A percentile compares a stretch with the other conserved stretches of the same genome.
These are phyloP conservation scores for Akanthomyces lecanii DNA, from an alignment of 2,329 filamentous ascomycete species.

Conservation along the genomic window DNA sequence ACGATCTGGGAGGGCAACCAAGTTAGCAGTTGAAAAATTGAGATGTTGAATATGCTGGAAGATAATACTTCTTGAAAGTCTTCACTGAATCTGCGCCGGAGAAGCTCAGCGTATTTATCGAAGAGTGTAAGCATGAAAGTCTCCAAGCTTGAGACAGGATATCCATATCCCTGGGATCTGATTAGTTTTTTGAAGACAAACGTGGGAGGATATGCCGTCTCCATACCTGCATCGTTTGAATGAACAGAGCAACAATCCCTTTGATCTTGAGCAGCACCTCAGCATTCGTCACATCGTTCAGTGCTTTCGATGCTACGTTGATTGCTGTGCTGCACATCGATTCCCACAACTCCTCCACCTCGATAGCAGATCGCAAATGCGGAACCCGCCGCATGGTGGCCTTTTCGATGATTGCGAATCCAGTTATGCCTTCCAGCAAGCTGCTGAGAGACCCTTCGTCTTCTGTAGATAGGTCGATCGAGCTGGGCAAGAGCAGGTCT, in stretches of 20 bases:
- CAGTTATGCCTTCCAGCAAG: constrained; percentile 86
- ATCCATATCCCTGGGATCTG: constrained; percentile 81
- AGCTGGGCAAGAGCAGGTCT: constrained; percentile 75
- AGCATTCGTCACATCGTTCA: constrained; percentile 78
- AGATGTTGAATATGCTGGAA: background rate
- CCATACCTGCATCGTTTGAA: constrained; percentile 92
- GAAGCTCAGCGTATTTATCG: constrained; percentile 85
- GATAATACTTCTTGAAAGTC: constrained; percentile 82
- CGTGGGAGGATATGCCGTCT: constrained; percentile 67
- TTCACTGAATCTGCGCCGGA: constrained; percentile 88
- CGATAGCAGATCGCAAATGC: constrained; percentile 73
- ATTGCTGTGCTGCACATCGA: constrained; percentile 92
- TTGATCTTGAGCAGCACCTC: constrained; percentile 93
- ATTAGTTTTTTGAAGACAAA: constrained; percentile 72
- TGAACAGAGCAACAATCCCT: constrained; percentile 86
- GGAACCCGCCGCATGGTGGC: constrained; percentile 85
- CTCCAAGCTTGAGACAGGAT: constrained; percentile 77
- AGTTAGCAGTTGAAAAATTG: background rate
- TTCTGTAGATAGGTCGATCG: constrained; percentile 73
- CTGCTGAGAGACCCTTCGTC: constrained; percentile 85
- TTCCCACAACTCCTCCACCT: constrained; percentile 98
- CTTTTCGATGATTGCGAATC: constrained; percentile 94
- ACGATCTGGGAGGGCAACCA: constrained; percentile 47
- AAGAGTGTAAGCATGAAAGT: constrained; percentile 84
- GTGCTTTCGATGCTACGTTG: constrained; percentile 71